A percentile compares a stretch with the other conserved stretches of the same genome.
These are phyloP conservation scores for Alisma plantagoaquatica DNA, from an alignment of 106 monocot species.

Conservation along the genomic window DNA sequence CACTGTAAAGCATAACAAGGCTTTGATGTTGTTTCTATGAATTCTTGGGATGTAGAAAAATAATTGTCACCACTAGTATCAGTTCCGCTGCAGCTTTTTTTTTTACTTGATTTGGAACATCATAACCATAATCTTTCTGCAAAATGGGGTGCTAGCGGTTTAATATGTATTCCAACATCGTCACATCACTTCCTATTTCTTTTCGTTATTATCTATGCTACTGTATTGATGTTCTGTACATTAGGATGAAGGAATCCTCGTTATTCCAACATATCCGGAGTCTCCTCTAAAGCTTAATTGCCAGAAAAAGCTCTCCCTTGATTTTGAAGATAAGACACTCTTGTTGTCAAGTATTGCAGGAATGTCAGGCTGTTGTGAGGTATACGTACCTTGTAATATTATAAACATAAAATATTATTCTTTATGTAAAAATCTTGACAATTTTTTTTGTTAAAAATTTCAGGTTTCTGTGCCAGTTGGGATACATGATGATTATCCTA, in stretches of 20 bases:
- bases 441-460: conserved; percentile 2
- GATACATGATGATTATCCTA: conserved; percentile 50
- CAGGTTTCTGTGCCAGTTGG: conserved; percentile 79
- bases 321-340: conserved; percentile 45
- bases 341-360: conserved; percentile 73
- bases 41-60: too few species aligned
- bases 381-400: conserved; percentile 9
- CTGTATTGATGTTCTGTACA: too few species aligned
- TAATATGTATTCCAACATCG: too few species aligned
- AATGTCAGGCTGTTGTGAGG: conserved; percentile 93
- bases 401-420: not conserved
- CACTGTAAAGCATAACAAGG: too few species aligned
- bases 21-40: too few species aligned
- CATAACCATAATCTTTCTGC: too few species aligned
- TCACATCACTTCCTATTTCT: too few species aligned
- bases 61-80: too few species aligned
- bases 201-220: not conserved
- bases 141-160: too few species aligned
- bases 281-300: conserved; percentile 35
- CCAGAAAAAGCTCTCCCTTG: conserved; percentile 42
- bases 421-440: not conserved
- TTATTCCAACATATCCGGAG: conserved; percentile 76
- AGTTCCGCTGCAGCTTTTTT: too few species aligned
- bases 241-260: conserved; percentile 83
- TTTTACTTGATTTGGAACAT: too few species aligned